Base-by-base conservation (phyloP, 73 alveolate genomes). In the Tetrahymena thermophila region DNA sequence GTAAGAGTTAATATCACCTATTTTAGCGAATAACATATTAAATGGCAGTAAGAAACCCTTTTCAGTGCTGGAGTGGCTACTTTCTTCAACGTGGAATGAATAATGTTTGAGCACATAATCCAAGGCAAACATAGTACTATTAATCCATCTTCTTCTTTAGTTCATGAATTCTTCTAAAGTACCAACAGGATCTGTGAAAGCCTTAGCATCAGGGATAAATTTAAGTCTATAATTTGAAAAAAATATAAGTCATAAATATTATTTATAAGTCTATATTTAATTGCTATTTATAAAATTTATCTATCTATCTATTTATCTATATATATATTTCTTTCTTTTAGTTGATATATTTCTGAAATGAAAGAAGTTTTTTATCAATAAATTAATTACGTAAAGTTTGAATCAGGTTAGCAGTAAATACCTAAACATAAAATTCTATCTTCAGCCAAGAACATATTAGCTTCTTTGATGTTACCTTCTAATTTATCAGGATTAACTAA, bases 361-460 rank as follows among this genome's bases (percentile, higher is more conserved):
- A 44, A 44, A 44, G 23, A 17, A 44, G 9, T 44, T 17, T 44
- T 4, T 7, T 44, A 58, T 11, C 2, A 11, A 58, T 1, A 8
- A 2, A 37, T 37, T 0, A 25, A 71, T 71, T 71, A 71, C 89
- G 71, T 85, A 55, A 43, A 95, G 56, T 38, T 71, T 43, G 89
- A 71, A 71, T 71, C 89, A 28, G 89, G 89, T 25, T 95, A 35
- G 56, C 97, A 95, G 89, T 84, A 95, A 19, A 95, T 23, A n/a
- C 93, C 71, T 43, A 35, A 89, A 34, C 98, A 96, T 85, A 97
- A 94, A 40, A 97, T 96, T 85, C 99, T 93, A 93, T 97, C 98
- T 94, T 97, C 99, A 21, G 99, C 99, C 35, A 97, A 93, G 85
- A 89, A 97, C 96, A 96, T 96, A 93, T 97, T 97, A 50, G 97